Evolutionary conservation across 1,139 yeast species (phyloP).

Genomic region (Geotrichum cucujoidarum): DNA sequence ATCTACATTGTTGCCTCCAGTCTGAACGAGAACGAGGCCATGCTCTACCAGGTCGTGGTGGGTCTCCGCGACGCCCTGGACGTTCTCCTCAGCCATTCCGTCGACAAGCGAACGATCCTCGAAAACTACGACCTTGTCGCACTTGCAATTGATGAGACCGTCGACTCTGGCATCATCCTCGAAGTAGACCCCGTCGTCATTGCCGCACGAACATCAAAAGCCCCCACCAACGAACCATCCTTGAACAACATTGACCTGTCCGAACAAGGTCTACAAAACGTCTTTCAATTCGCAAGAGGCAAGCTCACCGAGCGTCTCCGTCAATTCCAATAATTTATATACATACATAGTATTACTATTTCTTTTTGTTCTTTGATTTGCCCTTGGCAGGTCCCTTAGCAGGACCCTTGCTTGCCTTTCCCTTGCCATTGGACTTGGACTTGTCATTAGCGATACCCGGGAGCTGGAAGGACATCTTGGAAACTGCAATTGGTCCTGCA

Average conservation of each 20-base stretch:
- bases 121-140: slow-evolving; percentile 83
- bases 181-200: slow-evolving; percentile 86
- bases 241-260: slow-evolving; percentile 69
- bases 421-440: slow-evolving; percentile 11
- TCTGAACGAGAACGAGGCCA: slow-evolving; percentile 77
- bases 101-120: slow-evolving; percentile 73
- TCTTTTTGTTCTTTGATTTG: slow-evolving; percentile 4
- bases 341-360: neutral
- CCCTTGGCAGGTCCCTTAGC: slow-evolving; percentile 18
- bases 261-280: slow-evolving; percentile 77
- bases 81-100: slow-evolving; percentile 58
- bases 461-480: slow-evolving; percentile 37
- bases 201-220: slow-evolving; percentile 81
- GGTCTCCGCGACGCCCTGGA: slow-evolving; percentile 80
- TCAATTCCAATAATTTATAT: slow-evolving; percentile 42
- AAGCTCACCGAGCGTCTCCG: slow-evolving; percentile 82
- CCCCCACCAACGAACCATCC: slow-evolving; percentile 64
- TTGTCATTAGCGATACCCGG: slow-evolving; percentile 23
- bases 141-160: slow-evolving; percentile 82
- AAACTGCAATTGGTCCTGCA: slow-evolving; percentile 49
- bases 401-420: slow-evolving; percentile 15
- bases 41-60: slow-evolving; percentile 69
- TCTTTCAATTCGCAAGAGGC: slow-evolving; percentile 85
- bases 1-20: slow-evolving; percentile 67
- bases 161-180: slow-evolving; percentile 79